A percentile compares a stretch with the other conserved stretches of the same genome.
Conservation (phyloP, 1,284 basidiomycete genomes). For the Boletus subluridellus region DNA sequence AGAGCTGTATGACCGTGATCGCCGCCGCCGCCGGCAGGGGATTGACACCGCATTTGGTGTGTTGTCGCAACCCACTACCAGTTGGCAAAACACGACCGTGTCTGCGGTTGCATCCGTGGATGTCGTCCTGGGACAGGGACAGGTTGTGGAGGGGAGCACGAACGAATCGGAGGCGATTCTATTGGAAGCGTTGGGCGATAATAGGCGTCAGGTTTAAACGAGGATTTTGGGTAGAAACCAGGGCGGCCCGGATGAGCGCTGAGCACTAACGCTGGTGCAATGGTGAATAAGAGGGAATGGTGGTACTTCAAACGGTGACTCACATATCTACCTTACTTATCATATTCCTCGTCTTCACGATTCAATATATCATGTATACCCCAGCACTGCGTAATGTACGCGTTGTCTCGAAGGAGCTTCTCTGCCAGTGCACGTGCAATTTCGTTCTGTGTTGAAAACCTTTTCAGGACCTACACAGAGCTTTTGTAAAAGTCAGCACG, state of each 20-base stretch:
- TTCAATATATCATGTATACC: neutral
- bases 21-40: neutral
- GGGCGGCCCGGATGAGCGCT: too few relatives aligned
- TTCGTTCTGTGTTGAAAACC: neutral
- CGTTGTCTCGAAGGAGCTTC: neutral
- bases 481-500: neutral
- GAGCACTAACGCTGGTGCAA: too few relatives aligned
- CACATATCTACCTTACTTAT: neutral
- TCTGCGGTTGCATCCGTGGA: neutral
- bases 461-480: neutral
- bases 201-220: too few relatives aligned
- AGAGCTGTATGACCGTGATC: constrained; percentile 8
- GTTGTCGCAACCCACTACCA: neutral
- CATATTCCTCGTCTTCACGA: neutral
- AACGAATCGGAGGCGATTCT: too few relatives aligned
- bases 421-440: neutral
- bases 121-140: neutral
- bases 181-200: too few relatives aligned
- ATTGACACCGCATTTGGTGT: constrained; percentile 8
- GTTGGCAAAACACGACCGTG: neutral
- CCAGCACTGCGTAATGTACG: neutral
- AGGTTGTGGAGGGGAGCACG: neutral
- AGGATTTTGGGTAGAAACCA: too few relatives aligned
- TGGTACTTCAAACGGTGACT: neutral
- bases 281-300: neutral